These are phyloP conservation scores for Diaporthe citriasiana DNA, from an alignment of 2,329 filamentous ascomycete species.

Conservation along the genomic window DNA sequence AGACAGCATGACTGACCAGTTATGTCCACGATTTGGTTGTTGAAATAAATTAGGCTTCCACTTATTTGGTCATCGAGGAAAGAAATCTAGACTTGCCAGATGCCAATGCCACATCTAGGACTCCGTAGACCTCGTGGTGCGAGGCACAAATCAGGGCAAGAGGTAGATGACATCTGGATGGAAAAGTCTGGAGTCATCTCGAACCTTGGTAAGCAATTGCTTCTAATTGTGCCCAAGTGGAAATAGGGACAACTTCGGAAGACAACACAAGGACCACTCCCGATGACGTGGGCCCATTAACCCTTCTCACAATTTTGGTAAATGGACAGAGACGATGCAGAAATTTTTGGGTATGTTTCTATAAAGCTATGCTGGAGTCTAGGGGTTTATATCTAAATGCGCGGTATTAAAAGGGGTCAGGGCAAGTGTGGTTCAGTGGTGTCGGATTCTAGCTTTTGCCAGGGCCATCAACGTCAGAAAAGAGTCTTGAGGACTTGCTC, in stretches of 20 bases:
- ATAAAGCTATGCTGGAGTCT: neutral
- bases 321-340: neutral
- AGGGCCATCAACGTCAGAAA: neutral
- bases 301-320: neutral
- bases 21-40: neutral
- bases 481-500: constrained; percentile 70
- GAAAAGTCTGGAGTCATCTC: neutral
- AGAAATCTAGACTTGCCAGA: neutral
- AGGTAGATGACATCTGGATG: neutral
- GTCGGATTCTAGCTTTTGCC: neutral
- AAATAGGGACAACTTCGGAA: neutral
- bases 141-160: neutral
- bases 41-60: neutral
- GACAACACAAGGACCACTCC: neutral
- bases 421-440: neutral
- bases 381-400: constrained; percentile 8
- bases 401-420: neutral
- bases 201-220: neutral
- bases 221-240: neutral
- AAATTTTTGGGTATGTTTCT: neutral
- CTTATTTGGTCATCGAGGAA: too few relatives aligned
- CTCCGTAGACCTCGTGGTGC: neutral
- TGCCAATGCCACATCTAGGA: neutral
- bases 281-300: too few relatives aligned
- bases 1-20: neutral